Evolutionary conservation across 1,139 yeast species (phyloP), one percentile per base, ranked within the genome.

Genomic region (Entelexis sorbosivorans): DNA sequence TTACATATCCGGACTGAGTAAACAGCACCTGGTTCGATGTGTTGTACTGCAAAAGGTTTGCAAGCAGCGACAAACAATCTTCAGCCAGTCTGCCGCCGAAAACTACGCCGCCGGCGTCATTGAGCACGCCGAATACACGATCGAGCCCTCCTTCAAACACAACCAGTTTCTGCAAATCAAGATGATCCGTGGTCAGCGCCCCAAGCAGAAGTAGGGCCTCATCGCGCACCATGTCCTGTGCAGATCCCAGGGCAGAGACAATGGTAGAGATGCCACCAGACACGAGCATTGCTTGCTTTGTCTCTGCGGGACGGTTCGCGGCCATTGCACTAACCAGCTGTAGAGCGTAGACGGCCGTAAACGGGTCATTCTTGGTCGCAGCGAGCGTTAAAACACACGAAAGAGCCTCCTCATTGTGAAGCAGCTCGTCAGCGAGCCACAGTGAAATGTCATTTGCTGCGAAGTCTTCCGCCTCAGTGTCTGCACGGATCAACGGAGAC

Each of bases 101-200:
- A 53, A 89, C 74, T 11, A 88, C 74, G 0, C 96, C 96, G 19
- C 96, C 96, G 65, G 91, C 97, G 58, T 79, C 83, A 28, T 79
- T 80, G 26, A 91, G 81, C 14, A 91, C 83, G 38, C 72, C 74
- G 61, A 91, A 88, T 17, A 89, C 68, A 57, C 75, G 78, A 58
- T 87, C 96, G 63, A 91, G 89, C 0, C 95, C 83, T 58, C 87
- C 89, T 65, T 91, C 97, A 63, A 93, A 93, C 0, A 95, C 98
- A 16, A 91, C 95, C 22, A 91, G 71, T 63, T 89, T 89, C 64
- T 93, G 98, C 39, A 91, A 81, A 63, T 87, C 93, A 57, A 81
- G 78, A 61, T 88, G 87, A 55, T 84, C 84, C 59, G 82, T 81
- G 9, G 81, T 95, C 2, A 91, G 73, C 6, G 89, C 82, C 80